Evolutionary conservation across 805 yeast species (phyloP), one percentile per base, ranked within the genome.

Genomic region (Nakazawaea molendinolei): DNA sequence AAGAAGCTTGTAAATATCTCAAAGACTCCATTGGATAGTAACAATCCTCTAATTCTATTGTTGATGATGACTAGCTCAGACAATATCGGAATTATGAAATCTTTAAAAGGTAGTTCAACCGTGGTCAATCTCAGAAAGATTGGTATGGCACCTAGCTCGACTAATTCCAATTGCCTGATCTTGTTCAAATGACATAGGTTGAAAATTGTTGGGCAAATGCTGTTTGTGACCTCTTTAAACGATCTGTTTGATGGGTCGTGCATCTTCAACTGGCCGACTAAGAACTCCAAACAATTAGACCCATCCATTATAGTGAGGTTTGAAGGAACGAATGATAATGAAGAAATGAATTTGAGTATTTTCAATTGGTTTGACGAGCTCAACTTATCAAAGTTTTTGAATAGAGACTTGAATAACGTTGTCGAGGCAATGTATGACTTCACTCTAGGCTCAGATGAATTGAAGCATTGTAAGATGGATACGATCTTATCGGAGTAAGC

Each of bases 151-250:
- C 71, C 70, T 23, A 65, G 45, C 19, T 48, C 48, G 17, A 61
- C 62, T 23, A 67, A 41, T 39, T 63, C 70, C 2, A 48, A 34
- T 40, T 67, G 71, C 19, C 58, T 46, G 5, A 47, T 36, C 39
- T 63, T 67, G 40, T 67, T 65, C 48, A 67, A 54, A 37, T 63
- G 63, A 47, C 71, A 66, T 41, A 65, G 56, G 40, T 67, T 67
- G 55, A 63, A 67, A 14, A 67, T 44, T 0, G 60, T 57, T 0
- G 71, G 71, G 33, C 67, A 57, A 5, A 64, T 52, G 14, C 62
- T 51, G 41, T 65, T 67, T 31, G 61, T 48, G 10, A 60, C 58
- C 34, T 67, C 71, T 36, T 63, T 63, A 43, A 60, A 64, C 35
- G 31, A 27, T 5, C 12, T 15, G 8, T 10, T 8, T 5, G 36